A percentile compares a stretch with the other conserved stretches of the same genome.
Conservation (phyloP, 495 filamentous ascomycete species). For the Wilcoxina mikolae region DNA sequence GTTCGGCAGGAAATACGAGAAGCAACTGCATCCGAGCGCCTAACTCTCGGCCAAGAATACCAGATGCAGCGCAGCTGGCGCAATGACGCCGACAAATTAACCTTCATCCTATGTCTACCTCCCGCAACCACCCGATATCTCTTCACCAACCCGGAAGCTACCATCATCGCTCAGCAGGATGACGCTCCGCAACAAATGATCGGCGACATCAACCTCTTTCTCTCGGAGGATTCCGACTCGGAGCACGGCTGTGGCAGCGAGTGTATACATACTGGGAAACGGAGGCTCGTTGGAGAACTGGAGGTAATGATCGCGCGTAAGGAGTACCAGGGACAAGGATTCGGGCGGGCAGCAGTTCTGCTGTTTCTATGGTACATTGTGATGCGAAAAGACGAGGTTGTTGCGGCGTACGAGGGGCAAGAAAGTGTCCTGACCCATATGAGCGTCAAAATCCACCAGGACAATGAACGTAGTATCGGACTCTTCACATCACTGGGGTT, state of each 20-base stretch:
- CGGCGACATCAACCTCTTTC: conserved; percentile 78
- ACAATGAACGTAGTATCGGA: conserved; percentile 41
- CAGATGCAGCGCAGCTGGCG: conserved; percentile 76
- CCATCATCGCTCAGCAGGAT: conserved; percentile 29
- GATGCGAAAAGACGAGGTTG: conserved; percentile 35
- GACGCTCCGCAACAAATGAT: conserved; percentile 50
- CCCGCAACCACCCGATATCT: background rate
- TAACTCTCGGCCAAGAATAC: conserved; percentile 66
- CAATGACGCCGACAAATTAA: conserved; percentile 55
- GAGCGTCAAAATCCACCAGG: conserved; percentile 45
- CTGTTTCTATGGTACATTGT: conserved; percentile 54
- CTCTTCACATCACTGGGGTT: conserved; percentile 49
- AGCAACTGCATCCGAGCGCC: conserved; percentile 69
- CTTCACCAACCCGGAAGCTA: background rate
- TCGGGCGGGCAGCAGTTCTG: conserved; percentile 49
- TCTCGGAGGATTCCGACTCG: conserved; percentile 36
- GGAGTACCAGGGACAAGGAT: conserved; percentile 43
- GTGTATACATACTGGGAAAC: conserved; percentile 30
- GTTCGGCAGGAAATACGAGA: conserved; percentile 56
- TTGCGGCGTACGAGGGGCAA: conserved; percentile 34
- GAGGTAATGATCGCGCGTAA: conserved; percentile 75
- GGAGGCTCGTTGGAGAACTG: conserved; percentile 50
- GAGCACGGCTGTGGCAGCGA: background rate
- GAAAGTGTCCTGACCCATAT: conserved; percentile 23
- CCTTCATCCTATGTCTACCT: conserved; percentile 52